Evolutionary conservation across 768 basidiomycete species (phyloP).

Genomic region (Rhizopogon vesiculosus): DNA sequence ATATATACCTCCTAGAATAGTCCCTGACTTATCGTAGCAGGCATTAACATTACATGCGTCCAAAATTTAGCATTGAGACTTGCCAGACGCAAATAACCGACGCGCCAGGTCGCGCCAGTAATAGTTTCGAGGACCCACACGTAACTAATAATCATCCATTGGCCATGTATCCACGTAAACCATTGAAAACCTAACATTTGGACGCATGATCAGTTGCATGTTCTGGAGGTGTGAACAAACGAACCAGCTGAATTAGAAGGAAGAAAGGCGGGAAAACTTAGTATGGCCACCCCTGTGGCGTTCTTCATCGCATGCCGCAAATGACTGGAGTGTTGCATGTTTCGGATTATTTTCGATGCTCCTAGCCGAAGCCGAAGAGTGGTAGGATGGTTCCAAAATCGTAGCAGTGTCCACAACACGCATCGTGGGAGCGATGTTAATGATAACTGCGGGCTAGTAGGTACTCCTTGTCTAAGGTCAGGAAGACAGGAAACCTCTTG

Average conservation of each 20-base stretch:
- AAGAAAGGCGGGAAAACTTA: slow-evolving; percentile 41
- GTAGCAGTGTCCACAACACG: slow-evolving; percentile 4
- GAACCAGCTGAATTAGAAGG: slow-evolving; percentile 30
- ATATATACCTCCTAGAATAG: slow-evolving; percentile 29
- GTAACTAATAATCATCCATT: slow-evolving; percentile 49
- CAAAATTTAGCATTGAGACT: slow-evolving; percentile 4
- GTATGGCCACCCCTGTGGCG: slow-evolving; percentile 35
- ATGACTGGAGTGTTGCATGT: slow-evolving; percentile 35
- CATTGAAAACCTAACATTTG: slow-evolving; percentile 28
- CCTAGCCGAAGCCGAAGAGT: slow-evolving; percentile 26
- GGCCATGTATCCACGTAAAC: slow-evolving; percentile 35
- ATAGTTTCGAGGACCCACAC: slow-evolving; percentile 50
- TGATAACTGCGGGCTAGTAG: not conserved
- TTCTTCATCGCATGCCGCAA: slow-evolving; percentile 43
- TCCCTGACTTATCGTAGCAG: slow-evolving; percentile 21
- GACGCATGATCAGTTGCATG: not conserved
- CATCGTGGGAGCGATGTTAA: not conserved
- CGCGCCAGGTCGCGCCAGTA: slow-evolving; percentile 47
- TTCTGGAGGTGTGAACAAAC: not conserved
- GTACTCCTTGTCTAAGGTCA: not conserved
- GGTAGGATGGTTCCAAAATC: slow-evolving; percentile 21
- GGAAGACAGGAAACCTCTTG: not conserved
- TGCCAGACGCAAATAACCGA: slow-evolving; percentile 41
- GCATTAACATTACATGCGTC: not conserved
- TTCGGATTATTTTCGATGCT: slow-evolving; percentile 26